Percentiles rank a stretch among this genome's conserved stretches.
Conservation (phyloP, 2,329 filamentous ascomycete genomes). For the Monilinia fructigena region DNA sequence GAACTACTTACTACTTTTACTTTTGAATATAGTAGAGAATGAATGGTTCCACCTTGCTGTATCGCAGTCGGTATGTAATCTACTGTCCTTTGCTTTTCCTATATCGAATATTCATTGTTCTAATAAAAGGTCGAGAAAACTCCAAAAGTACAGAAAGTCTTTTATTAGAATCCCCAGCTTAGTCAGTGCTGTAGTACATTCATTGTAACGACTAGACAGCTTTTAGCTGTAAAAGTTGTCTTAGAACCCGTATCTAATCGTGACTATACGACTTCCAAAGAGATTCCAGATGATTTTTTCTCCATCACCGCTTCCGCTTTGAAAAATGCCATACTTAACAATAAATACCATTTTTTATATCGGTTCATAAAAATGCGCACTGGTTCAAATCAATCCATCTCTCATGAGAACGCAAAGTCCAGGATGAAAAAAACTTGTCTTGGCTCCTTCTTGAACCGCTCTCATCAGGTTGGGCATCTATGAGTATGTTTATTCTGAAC, state of each 20-base stretch:
- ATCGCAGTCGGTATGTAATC: neutral
- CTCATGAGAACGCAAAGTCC: neutral
- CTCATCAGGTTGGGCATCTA: conserved; percentile 32
- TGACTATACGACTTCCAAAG: neutral
- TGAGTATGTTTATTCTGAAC: conserved; percentile 21
- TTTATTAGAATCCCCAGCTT: neutral
- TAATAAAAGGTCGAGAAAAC: neutral
- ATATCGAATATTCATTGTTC: conserved; percentile 5
- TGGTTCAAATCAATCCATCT: conserved; percentile 13
- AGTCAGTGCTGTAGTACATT: no score
- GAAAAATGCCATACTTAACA: neutral
- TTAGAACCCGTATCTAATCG: conserved; percentile 11
- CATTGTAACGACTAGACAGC: neutral
- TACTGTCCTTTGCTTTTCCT: neutral
- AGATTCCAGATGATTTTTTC: conserved; percentile 18
- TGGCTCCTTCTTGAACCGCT: conserved; percentile 18
- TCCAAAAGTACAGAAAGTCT: neutral
- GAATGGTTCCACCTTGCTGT: conserved; percentile 1
- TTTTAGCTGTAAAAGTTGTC: neutral
- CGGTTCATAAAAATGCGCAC: neutral
- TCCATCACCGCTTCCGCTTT: conserved; percentile 17
- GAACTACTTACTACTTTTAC: neutral
- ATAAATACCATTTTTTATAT: neutral
- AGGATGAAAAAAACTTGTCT: conserved; percentile 12
- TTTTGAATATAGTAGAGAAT: no score